Conservation (phyloP, 2,329 filamentous ascomycete genomes). For the Bretziella fagacearum region DNA sequence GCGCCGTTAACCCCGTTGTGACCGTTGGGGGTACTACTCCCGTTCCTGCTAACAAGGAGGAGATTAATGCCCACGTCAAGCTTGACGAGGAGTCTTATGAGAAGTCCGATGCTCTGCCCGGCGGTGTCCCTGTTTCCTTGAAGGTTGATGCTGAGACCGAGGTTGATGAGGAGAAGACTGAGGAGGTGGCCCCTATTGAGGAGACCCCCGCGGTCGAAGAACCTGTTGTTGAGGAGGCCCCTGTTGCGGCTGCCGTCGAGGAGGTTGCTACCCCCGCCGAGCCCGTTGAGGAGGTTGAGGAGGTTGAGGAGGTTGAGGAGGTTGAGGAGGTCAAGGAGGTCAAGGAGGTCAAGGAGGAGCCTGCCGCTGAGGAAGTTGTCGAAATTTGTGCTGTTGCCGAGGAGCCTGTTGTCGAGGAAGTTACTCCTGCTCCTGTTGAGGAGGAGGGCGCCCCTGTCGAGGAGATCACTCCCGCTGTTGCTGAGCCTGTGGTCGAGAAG, state of each 20-base stretch:
- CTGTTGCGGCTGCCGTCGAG: constrained; percentile 18
- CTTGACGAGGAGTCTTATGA: constrained; percentile 78
- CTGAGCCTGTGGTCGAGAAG: constrained; percentile 14
- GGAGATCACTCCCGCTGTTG: constrained; percentile 12
- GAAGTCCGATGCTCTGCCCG: constrained; percentile 50
- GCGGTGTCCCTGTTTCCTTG: constrained; percentile 48
- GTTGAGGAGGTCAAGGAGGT: constrained; percentile 37
- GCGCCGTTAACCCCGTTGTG: constrained; percentile 61
- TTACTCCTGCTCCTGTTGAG: constrained; percentile 11
- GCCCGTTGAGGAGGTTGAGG: constrained; percentile 13
- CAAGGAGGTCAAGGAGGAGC: constrained; percentile 15
- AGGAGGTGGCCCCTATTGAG: constrained; percentile 47
- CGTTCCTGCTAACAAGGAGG: constrained; percentile 51
- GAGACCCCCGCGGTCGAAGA: constrained; percentile 64
- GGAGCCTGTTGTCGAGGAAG: constrained; percentile 14
- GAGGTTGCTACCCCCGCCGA: constrained; percentile 14
- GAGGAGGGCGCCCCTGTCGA: constrained; percentile 3
- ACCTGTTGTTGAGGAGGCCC: constrained; percentile 43
- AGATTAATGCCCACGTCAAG: constrained; percentile 53
- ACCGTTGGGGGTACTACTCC: constrained; percentile 67
- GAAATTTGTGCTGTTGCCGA: constrained; percentile 6
- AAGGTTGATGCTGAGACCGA: constrained; percentile 44
- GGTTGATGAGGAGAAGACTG: constrained; percentile 35
- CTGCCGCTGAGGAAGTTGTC: constrained; percentile 15
- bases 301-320: constrained; percentile 34